These are phyloP conservation scores for Leccinum broughii DNA, from an alignment of 768 basidiomycete species.

Conservation along the genomic window DNA sequence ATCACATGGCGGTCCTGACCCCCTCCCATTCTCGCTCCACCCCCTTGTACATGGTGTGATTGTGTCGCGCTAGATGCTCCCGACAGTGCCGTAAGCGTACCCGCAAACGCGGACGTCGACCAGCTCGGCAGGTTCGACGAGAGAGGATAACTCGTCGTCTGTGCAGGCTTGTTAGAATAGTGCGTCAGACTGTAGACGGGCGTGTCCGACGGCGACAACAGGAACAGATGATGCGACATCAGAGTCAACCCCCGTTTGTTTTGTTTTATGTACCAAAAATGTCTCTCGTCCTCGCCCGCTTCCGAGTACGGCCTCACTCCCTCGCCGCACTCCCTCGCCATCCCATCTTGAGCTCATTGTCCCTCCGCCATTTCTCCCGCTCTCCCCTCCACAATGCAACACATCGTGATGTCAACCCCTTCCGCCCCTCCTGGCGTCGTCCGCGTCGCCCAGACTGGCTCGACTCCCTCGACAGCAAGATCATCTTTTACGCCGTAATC, in stretches of 20 bases:
- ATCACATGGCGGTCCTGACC: constrained; percentile 92
- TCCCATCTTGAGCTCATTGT: not conserved
- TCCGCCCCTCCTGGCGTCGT: constrained; percentile 28
- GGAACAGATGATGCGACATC: constrained; percentile 88
- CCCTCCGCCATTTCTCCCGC: constrained; percentile 18
- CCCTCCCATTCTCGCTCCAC: constrained; percentile 67
- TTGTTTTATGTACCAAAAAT: constrained; percentile 11
- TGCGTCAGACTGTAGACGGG: constrained; percentile 84
- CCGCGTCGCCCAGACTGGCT: constrained; percentile 38
- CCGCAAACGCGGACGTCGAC: constrained; percentile 91
- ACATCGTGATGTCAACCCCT: constrained; percentile 19
- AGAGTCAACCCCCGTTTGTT: constrained; percentile 3
- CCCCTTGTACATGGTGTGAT: constrained; percentile 57
- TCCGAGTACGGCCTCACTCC: constrained; percentile 16
- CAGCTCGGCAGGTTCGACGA: constrained; percentile 84
- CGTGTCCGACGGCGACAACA: constrained; percentile 84
- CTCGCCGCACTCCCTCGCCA: constrained; percentile 1
- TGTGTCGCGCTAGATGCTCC: constrained; percentile 80
- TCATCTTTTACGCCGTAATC: constrained; percentile 64
- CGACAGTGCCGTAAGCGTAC: constrained; percentile 82
- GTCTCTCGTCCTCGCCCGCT: not conserved
- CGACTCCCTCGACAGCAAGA: constrained; percentile 52
- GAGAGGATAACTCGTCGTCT: constrained; percentile 61
- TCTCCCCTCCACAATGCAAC: constrained; percentile 22
- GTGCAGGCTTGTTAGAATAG: constrained; percentile 72